Conservation (phyloP, 495 filamentous ascomycete genomes). For the Penicillium flavigenum region DNA sequence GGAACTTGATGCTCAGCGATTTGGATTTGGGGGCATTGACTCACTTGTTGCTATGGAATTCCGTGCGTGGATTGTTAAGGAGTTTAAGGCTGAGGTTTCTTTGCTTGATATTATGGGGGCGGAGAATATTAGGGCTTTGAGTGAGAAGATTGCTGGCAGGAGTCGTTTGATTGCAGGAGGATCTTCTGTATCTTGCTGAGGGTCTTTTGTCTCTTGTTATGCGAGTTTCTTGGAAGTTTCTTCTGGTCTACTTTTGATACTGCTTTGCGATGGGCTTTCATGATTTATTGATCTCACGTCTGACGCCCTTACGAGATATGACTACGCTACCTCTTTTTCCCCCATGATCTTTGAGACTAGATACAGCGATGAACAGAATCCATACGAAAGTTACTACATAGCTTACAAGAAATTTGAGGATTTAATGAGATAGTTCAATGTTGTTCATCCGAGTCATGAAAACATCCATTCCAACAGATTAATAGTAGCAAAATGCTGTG, state of each 20-base stretch:
- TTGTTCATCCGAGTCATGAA: not conserved
- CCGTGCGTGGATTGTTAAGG: constrained; percentile 43
- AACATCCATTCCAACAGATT: not conserved
- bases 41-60: constrained; percentile 51
- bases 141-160: constrained; percentile 24
- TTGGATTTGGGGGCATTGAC: constrained; percentile 42
- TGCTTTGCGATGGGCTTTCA: not conserved
- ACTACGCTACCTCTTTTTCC: not conserved
- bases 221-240: too few relatives aligned
- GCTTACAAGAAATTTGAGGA: not conserved
- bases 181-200: not conserved
- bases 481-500: not conserved
- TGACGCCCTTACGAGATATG: not conserved
- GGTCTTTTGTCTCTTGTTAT: not conserved
- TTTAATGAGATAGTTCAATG: not conserved
- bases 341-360: not conserved
- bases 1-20: constrained; percentile 37
- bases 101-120: constrained; percentile 42
- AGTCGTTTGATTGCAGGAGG: constrained; percentile 11
- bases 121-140: constrained; percentile 26
- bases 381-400: not conserved
- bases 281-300: not conserved
- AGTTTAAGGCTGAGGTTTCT: constrained; percentile 37
- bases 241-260: not conserved
- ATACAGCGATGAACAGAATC: not conserved